phyloP scores from a whole-genome alignment of 116 monocot genomes.

The Thalassia testudinum region DNA sequence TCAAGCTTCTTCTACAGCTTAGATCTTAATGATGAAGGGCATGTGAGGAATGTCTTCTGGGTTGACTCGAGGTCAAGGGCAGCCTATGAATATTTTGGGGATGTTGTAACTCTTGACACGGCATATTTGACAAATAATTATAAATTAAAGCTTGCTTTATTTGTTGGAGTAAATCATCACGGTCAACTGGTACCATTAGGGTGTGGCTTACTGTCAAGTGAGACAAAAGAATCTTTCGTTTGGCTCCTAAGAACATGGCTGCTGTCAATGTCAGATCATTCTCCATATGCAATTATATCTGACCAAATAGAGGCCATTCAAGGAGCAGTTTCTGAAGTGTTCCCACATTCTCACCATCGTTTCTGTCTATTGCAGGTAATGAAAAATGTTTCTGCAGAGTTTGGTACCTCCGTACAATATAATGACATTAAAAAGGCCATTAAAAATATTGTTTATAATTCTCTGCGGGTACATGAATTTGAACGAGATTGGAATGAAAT shows the following conservation, averaged over 20 bases:
- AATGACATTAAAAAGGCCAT: background rate
- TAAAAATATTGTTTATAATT: constrained; percentile 2
- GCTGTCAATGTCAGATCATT: background rate
- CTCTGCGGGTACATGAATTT: constrained; percentile 1
- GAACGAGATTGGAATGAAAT: background rate
- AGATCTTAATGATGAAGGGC: background rate
- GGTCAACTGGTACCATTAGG: background rate
- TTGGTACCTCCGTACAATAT: background rate
- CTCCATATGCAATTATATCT: background rate
- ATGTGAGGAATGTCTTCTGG: constrained; percentile 1
- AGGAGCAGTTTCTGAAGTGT: background rate
- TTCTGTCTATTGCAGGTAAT: constrained; percentile 4
- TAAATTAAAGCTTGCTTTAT: background rate
- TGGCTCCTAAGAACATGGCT: background rate
- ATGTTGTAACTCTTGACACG: constrained; percentile 1
- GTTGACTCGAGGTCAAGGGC: background rate
- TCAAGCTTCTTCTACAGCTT: background rate
- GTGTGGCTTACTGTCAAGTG: background rate
- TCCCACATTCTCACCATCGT: background rate
- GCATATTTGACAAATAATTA: background rate
- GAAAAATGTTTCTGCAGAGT: constrained; percentile 3
- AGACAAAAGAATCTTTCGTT: background rate
- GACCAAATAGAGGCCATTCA: background rate
- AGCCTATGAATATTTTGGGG: constrained; percentile 3
- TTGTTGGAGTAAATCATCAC: constrained; percentile 2